Conservation (phyloP, 208 protist species). For the Angomonas desouzai region DNA sequence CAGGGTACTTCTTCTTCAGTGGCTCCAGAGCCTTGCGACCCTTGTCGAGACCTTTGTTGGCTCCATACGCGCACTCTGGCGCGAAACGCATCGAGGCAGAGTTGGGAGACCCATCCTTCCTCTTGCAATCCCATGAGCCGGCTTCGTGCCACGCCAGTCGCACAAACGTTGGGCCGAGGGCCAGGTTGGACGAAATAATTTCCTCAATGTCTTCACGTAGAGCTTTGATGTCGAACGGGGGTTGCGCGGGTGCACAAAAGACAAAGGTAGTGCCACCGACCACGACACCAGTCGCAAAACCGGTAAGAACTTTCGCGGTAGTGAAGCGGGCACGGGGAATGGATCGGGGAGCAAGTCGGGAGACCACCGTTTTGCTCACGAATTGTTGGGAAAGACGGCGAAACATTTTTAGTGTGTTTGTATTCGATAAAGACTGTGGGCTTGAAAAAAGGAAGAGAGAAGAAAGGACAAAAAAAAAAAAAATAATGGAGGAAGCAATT, state of each 20-base stretch:
- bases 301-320: too few species aligned
- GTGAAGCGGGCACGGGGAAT: too few species aligned
- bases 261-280: constrained; percentile 36
- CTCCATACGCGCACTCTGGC: constrained; percentile 70
- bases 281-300: constrained; percentile 28
- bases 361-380: too few species aligned
- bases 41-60: constrained; percentile 85
- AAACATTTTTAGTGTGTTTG: too few species aligned
- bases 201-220: constrained; percentile 56
- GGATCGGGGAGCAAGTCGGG: too few species aligned
- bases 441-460: too few species aligned
- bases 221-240: constrained; percentile 51
- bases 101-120: constrained; percentile 62
- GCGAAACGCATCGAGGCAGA: constrained; percentile 75
- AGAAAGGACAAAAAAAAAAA: constrained; percentile 2
- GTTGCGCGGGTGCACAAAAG: constrained; percentile 29
- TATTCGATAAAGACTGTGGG: too few species aligned
- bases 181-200: constrained; percentile 41
- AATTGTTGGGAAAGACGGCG: too few species aligned
- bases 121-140: constrained; percentile 55
- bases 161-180: constrained; percentile 53
- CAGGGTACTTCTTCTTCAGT: constrained; percentile 80
- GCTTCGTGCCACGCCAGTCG: constrained; percentile 82
- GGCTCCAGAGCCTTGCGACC: constrained; percentile 82
- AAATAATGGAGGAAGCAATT: not conserved